Percentiles rank a stretch among this genome's conserved stretches.
Evolutionary conservation across 768 basidiomycete genomes (phyloP).

Genomic region (Serendipita indica): DNA sequence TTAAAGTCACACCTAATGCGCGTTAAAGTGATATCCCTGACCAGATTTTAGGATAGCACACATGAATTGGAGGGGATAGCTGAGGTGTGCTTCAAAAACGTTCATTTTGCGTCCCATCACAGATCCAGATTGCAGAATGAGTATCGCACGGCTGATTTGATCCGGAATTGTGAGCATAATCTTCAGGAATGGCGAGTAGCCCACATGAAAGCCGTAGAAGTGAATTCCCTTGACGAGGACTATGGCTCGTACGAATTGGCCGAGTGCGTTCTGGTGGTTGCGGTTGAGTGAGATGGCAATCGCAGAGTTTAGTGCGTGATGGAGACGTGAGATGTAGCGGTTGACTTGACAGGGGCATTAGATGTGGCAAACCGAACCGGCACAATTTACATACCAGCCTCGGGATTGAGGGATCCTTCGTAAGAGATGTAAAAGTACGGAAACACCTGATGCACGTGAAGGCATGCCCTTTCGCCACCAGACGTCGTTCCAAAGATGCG

Average conservation of each 20-base stretch:
- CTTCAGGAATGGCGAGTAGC: constrained; percentile 80
- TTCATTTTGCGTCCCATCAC: constrained; percentile 67
- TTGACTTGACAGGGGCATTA: constrained; percentile 38
- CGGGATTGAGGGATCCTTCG: constrained; percentile 44
- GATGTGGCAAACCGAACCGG: background rate
- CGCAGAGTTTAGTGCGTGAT: constrained; percentile 68
- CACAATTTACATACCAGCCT: constrained; percentile 35
- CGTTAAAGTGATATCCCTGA: background rate
- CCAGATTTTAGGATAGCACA: constrained; percentile 22
- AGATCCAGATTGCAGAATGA: constrained; percentile 67
- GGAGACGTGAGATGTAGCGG: constrained; percentile 51
- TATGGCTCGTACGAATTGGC: constrained; percentile 57
- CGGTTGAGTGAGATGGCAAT: constrained; percentile 68
- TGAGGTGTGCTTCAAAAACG: constrained; percentile 82
- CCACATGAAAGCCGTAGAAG: constrained; percentile 87
- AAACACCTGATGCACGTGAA: constrained; percentile 86
- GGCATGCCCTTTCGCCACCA: constrained; percentile 58
- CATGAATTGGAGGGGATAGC: constrained; percentile 80
- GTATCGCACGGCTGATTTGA: constrained; percentile 48
- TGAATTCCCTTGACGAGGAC: constrained; percentile 84
- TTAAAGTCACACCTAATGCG: constrained; percentile 52
- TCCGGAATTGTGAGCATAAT: constrained; percentile 60
- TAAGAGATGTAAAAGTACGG: constrained; percentile 92
- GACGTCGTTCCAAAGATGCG: constrained; percentile 79
- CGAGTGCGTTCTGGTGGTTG: constrained; percentile 41